Conservation (phyloP, 73 alveolate species). For the Loxodes magnus region DNA sequence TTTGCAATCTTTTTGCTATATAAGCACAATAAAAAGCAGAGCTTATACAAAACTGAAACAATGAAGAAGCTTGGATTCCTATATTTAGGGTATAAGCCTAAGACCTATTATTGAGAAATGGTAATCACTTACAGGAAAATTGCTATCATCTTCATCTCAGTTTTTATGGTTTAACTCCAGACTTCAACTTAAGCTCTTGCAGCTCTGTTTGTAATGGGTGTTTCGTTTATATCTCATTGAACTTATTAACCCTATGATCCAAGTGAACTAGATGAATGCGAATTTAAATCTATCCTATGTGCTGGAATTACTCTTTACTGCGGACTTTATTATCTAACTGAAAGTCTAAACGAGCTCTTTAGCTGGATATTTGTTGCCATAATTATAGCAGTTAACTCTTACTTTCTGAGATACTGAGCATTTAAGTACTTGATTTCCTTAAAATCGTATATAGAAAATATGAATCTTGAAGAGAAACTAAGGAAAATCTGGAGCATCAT, state of each 20-base stretch:
- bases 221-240: not conserved
- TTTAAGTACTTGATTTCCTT: too few relatives aligned
- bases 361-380: too few relatives aligned
- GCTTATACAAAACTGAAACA: not conserved
- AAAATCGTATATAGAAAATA: too few relatives aligned
- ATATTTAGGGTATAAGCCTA: conserved; percentile 39
- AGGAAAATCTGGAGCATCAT: too few relatives aligned
- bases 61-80: conserved; percentile 42
- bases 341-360: not conserved
- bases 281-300: not conserved
- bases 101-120: conserved; percentile 41
- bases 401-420: too few relatives aligned
- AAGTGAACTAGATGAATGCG: not conserved
- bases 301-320: not conserved
- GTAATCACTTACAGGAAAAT: conserved; percentile 38
- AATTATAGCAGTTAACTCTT: too few relatives aligned
- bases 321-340: conserved; percentile 9
- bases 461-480: too few relatives aligned
- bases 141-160: conserved; percentile 23
- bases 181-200: not conserved
- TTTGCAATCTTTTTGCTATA: not conserved
- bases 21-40: not conserved
- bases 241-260: not conserved
- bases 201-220: not conserved
- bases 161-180: conserved; percentile 4